Percentiles rank a stretch among this genome's conserved stretches.
These are phyloP conservation scores for Xylariomycetidae sp. DNA, from an alignment of 2,329 filamentous ascomycete species.

Conservation along the genomic window DNA sequence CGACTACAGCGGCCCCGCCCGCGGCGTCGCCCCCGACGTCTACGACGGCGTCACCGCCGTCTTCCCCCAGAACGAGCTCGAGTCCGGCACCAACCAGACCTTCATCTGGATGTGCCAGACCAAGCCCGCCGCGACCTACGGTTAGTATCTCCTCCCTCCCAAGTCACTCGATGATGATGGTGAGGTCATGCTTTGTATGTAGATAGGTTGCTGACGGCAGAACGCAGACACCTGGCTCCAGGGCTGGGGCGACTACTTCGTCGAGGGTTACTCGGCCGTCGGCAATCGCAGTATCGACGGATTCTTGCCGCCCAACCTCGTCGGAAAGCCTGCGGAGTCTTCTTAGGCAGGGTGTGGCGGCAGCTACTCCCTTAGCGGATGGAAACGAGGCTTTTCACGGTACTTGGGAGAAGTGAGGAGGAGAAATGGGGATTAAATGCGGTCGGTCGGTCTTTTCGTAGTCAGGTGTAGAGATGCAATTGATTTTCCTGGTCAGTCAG, in stretches of 20 bases:
- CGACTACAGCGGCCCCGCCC: slow-evolving; percentile 15
- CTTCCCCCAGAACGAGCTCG: slow-evolving; percentile 11
- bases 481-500: too few species aligned
- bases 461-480: too few species aligned
- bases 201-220: too few species aligned
- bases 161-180: too few species aligned
- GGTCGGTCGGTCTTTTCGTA: too few species aligned
- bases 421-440: too few species aligned
- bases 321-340: too few species aligned
- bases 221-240: slow-evolving; percentile 1
- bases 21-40: slow-evolving; percentile 11
- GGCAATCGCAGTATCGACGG: background rate
- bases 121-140: slow-evolving; percentile 8
- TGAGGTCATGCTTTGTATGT: too few species aligned
- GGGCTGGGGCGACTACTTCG: background rate
- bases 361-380: too few species aligned
- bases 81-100: slow-evolving; percentile 12
- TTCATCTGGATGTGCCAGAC: slow-evolving; percentile 11
- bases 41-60: slow-evolving; percentile 10
- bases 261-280: background rate
- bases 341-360: slow-evolving; percentile 8
- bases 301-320: too few species aligned
- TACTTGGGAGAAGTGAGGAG: too few species aligned
- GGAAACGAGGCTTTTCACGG: too few species aligned
- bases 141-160: background rate